A percentile compares a stretch with the other conserved stretches of the same genome.
phyloP scores from a whole-genome alignment of 2,329 filamentous ascomycete genomes.

The Spiromastix sp. region DNA sequence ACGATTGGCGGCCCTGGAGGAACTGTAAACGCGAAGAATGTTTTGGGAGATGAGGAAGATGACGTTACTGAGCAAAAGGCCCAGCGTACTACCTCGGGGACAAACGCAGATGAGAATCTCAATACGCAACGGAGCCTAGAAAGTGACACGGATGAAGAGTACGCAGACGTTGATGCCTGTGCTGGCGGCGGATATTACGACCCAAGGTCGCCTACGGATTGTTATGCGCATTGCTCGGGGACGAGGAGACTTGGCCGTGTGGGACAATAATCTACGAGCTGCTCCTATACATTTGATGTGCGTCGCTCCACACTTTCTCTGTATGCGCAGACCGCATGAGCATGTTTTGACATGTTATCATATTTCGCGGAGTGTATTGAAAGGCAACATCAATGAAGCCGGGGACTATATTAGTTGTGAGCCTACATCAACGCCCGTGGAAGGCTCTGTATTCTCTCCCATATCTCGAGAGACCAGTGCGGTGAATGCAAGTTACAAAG shows the following conservation, averaged over 20 bases:
- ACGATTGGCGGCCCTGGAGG: conserved; percentile 31
- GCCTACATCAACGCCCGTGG: too few relatives aligned
- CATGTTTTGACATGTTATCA: conserved; percentile 5
- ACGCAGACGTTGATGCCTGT: conserved; percentile 27
- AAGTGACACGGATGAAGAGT: conserved; percentile 61
- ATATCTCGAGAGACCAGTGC: too few relatives aligned
- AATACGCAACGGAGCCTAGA: too few relatives aligned
- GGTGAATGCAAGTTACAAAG: too few relatives aligned
- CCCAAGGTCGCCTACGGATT: conserved; percentile 42
- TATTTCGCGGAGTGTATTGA: too few relatives aligned
- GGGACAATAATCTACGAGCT: background rate
- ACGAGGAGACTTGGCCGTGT: conserved; percentile 8
- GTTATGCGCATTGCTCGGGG: conserved; percentile 29
- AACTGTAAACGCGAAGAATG: conserved; percentile 27
- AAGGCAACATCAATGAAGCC: too few relatives aligned
- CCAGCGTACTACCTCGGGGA: too few relatives aligned
- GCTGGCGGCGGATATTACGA: conserved; percentile 40
- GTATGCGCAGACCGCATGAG: background rate
- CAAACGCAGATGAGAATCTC: too few relatives aligned
- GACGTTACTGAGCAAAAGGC: conserved; percentile 22
- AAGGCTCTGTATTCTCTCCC: too few relatives aligned
- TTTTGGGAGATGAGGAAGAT: conserved; percentile 33
- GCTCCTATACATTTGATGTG: background rate
- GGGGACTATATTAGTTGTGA: too few relatives aligned
- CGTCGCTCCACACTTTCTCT: background rate